Evolutionary conservation across 306 rosid genomes (phyloP), one percentile per base, ranked within the genome.

Genomic region (Dryas drummondii): DNA sequence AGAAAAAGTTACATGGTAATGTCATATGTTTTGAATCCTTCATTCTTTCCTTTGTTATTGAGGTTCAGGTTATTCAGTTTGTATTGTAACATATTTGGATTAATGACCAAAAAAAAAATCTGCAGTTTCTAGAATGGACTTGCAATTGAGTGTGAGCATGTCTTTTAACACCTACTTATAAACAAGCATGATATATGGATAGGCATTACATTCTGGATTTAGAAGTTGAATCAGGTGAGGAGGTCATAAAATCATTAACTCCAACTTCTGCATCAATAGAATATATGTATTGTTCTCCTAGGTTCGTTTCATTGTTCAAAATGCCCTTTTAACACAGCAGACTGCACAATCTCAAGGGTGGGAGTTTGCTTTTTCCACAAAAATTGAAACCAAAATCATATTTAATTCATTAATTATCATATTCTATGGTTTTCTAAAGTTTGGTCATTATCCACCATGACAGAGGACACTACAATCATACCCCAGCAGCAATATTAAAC

Each of bases 41-140:
- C 71, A 60, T 58, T 53, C 55, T 63, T 32, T 16, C 49, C 68
- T 10, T 46, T 72, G 60, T 71, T 75, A 32, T 71, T 74, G 74
- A 66, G 74, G 71, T 82, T 80, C 58, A 27, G 48, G 22, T 83
- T 55, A 55, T 75, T 83, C 48, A 59, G 55, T 76, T 50, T 77
- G 83, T 80, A 56, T 59, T 73, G 58, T 73, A 82, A 79, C 78
- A 81, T 70, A 55, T 41, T 75, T 81, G 80, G 46, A 73, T 61
- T 54, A 45, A 54, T 53, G 76, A 14, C 42, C 67, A 46, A 66
- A 50, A 63, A 50, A 76, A 63, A 63, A 70, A 66, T 48, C 66
- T 70, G 79, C 80, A 74, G 73, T 52, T 81, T 67, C 82, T 12
- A 12, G 44, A 71, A 65, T 58, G 69, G 15, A 44, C 4, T 54